Base-by-base conservation (phyloP, 805 yeast species). In the Kuraishia piskuri region DNA sequence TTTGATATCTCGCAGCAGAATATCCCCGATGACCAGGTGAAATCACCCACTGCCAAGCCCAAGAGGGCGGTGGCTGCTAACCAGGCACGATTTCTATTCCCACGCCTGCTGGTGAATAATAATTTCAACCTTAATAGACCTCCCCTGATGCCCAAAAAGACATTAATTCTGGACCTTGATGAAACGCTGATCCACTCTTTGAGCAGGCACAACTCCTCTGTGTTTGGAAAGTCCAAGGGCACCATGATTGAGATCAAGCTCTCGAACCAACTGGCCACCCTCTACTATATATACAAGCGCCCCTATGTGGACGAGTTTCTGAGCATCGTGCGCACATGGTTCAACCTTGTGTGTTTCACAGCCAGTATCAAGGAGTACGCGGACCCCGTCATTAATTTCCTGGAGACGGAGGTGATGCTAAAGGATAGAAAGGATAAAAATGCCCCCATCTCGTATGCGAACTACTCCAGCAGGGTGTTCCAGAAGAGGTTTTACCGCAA, bases 341-440 rank as follows among this genome's bases (percentile, higher is more conserved):
- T 80, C 69, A 86, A 90, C 59, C 72, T 94, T 47, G 91, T 90
- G 31, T 82, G 95, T 9, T 94, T 94, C 73, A 94, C 99, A 0
- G 99, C 99, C 1, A 86, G 96, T 45, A 91, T 94, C 56, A 82
- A 84, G 66, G 96, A 90, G 64, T 94, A 94, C 63, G 98, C 99
- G 0, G 99, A 94, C 63, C 98, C 99, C 0, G 95, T 94, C 51
- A 88, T 94, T 52, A 92, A 92, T 68, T 88, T 91, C 83, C 73
- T 92, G 21, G 98, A 92, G 66, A 75, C 78, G 61, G 88, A 85
- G 53, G 70, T 63, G 23, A 48, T 61, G 61, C 69, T 61, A 14
- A 64, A 60, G 47, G 66, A 64, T 53, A 58, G 59, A 25, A 59
- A 68, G 31, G 26, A 31, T 9, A 26, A 22, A 2, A 5, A 22